These are phyloP conservation scores for Penicillium sp. DNA, from an alignment of 2,329 filamentous ascomycete species.

Conservation along the genomic window DNA sequence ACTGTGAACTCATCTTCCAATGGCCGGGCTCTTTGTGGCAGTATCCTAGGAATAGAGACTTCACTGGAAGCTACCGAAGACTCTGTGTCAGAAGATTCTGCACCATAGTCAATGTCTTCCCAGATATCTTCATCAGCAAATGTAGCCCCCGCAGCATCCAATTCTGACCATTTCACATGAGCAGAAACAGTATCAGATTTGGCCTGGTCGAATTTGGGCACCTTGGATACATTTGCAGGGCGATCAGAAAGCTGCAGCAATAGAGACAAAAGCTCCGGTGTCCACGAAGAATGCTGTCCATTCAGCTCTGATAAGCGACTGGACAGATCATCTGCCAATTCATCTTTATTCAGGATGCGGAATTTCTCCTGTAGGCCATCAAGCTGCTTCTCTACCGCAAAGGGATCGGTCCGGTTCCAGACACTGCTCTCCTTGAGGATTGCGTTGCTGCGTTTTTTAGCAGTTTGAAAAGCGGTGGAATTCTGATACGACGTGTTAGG, in stretches of 20 bases:
- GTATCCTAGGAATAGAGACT: slow-evolving; percentile 23
- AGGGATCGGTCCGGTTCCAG: slow-evolving; percentile 65
- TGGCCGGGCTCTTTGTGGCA: slow-evolving; percentile 24
- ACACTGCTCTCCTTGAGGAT: slow-evolving; percentile 44
- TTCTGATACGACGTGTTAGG: slow-evolving; percentile 20
- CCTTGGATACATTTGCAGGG: slow-evolving; percentile 65
- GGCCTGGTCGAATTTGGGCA: slow-evolving; percentile 40
- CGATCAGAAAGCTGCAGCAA: slow-evolving; percentile 77
- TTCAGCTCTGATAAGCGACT: slow-evolving; percentile 58
- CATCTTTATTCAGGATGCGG: slow-evolving; percentile 71
- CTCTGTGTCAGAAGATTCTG: slow-evolving; percentile 39
- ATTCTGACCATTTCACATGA: slow-evolving; percentile 70
- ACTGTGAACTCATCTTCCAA: slow-evolving; percentile 31
- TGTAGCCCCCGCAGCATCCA: slow-evolving; percentile 72
- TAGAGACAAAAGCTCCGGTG: slow-evolving; percentile 74
- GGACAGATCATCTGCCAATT: slow-evolving; percentile 66
- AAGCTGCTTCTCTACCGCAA: slow-evolving; percentile 63
- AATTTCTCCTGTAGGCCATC: slow-evolving; percentile 83
- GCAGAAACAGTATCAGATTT: background rate
- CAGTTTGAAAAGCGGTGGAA: slow-evolving; percentile 22
- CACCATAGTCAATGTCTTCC: slow-evolving; percentile 37
- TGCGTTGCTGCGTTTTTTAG: slow-evolving; percentile 31
- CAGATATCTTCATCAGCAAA: slow-evolving; percentile 45
- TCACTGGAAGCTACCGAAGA: slow-evolving; percentile 32
- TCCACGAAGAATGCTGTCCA: slow-evolving; percentile 57